Evolutionary conservation across 1,139 yeast species (phyloP).

Genomic region (Candida pseudocylindracea): DNA sequence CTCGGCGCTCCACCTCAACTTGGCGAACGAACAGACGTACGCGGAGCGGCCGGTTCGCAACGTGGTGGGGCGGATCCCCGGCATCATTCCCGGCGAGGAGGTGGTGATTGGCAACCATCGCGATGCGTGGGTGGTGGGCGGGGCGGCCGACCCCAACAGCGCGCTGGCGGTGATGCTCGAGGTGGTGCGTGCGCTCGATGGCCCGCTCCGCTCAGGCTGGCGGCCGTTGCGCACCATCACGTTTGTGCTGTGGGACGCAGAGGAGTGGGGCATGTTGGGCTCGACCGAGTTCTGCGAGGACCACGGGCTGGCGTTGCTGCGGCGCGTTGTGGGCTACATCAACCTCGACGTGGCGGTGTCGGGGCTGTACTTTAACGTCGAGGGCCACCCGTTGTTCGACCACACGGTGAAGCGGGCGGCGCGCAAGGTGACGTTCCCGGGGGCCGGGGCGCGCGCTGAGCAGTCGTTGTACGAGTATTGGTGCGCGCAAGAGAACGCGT

Average conservation of each 20-base stretch:
- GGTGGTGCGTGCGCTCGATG: conserved; percentile 29
- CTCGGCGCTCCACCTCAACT: conserved; percentile 10
- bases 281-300: conserved; percentile 53
- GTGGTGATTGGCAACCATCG: conserved; percentile 47
- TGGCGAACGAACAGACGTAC: conserved; percentile 34
- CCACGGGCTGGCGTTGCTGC: conserved; percentile 13
- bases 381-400: conserved; percentile 27
- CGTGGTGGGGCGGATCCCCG: conserved; percentile 32
- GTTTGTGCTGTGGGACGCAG: conserved; percentile 58
- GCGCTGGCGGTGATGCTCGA: conserved; percentile 41
- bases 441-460: not conserved
- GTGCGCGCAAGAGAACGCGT: conserved; percentile 28
- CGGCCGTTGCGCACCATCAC: conserved; percentile 35
- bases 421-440: conserved; percentile 10
- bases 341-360: conserved; percentile 2
- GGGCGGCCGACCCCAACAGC: conserved; percentile 52
- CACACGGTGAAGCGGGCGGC: conserved; percentile 15
- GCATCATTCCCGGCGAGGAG: conserved; percentile 25
- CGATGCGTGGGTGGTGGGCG: conserved; percentile 46
- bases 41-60: conserved; percentile 34
- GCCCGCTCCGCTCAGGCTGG: conserved; percentile 24
- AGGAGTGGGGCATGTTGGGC: conserved; percentile 45
- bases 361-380: conserved; percentile 1
- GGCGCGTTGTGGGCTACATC: conserved; percentile 2
- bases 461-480: conserved; percentile 5